Percentiles rank a stretch among this genome's conserved stretches.
Conservation (phyloP, 192 early-diverging fungal genomes). For the Entomortierella chlamydospora region DNA sequence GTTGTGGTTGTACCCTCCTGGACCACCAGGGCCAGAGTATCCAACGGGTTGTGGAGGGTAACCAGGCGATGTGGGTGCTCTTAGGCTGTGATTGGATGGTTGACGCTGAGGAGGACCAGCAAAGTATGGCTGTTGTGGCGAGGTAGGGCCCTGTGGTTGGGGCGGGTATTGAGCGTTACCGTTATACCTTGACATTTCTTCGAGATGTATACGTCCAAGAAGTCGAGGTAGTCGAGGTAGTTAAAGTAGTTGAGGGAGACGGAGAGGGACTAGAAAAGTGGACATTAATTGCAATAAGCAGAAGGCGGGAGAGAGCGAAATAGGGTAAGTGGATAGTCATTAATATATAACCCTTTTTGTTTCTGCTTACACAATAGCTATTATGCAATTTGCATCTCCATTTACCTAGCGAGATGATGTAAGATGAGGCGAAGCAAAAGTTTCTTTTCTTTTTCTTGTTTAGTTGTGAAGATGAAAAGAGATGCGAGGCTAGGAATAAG, state of each 20-base stretch:
- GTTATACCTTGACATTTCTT: conserved; percentile 10
- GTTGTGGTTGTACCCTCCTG: conserved; percentile 16
- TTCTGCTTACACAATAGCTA: too few species aligned
- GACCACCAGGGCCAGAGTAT: conserved; percentile 16
- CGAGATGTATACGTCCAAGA: too few species aligned
- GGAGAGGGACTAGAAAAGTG: too few species aligned
- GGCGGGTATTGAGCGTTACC: conserved; percentile 19
- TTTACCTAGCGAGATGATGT: not conserved
- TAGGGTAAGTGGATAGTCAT: too few species aligned
- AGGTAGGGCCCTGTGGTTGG: conserved; percentile 8
- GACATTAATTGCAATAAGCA: too few species aligned
- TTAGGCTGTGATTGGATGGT: conserved; percentile 18
- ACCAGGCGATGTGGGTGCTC: conserved; percentile 24
- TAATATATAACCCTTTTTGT: too few species aligned
- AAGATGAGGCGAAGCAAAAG: not conserved
- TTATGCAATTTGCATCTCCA: not conserved
- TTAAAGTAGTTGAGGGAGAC: too few species aligned
- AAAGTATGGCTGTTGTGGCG: conserved; percentile 30
- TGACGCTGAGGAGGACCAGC: conserved; percentile 38
- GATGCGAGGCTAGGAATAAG: too few species aligned
- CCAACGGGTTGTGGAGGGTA: conserved; percentile 10
- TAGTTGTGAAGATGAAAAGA: too few species aligned
- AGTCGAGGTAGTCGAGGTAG: too few species aligned
- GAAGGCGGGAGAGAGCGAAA: too few species aligned
- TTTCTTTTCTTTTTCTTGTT: too few species aligned